These are phyloP conservation scores for Epichloe typhina DNA, from an alignment of 2,329 filamentous ascomycete species.

Conservation along the genomic window DNA sequence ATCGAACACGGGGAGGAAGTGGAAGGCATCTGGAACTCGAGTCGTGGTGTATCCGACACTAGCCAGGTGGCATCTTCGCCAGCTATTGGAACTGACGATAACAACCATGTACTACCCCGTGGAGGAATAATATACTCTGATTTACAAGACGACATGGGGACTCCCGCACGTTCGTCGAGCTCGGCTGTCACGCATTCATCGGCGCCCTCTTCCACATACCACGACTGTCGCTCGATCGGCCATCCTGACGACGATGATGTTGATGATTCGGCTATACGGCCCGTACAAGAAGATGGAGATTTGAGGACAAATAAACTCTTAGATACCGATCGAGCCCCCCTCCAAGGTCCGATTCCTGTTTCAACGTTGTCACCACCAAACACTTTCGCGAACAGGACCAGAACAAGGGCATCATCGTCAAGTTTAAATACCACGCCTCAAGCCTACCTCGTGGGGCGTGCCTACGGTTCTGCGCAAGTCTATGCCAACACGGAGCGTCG, in stretches of 20 bases:
- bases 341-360: neutral
- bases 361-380: neutral
- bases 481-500: conserved; percentile 6
- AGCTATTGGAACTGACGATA: conserved; percentile 9
- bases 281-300: neutral
- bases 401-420: neutral
- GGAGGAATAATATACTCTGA: neutral
- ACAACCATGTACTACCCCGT: neutral
- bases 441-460: neutral
- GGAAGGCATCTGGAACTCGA: conserved; percentile 70
- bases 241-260: neutral
- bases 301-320: neutral
- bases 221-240: neutral
- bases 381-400: neutral
- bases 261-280: neutral
- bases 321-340: neutral
- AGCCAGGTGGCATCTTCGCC: conserved; percentile 13
- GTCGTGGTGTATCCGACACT: conserved; percentile 27
- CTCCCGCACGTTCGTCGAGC: neutral
- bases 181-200: neutral
- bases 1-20: conserved; percentile 73
- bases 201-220: neutral
- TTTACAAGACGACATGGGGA: neutral
- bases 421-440: neutral
- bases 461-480: conserved; percentile 6